Evolutionary conservation across 2,329 filamentous ascomycete species (phyloP).

Genomic region (Zymoseptoria brevis): DNA sequence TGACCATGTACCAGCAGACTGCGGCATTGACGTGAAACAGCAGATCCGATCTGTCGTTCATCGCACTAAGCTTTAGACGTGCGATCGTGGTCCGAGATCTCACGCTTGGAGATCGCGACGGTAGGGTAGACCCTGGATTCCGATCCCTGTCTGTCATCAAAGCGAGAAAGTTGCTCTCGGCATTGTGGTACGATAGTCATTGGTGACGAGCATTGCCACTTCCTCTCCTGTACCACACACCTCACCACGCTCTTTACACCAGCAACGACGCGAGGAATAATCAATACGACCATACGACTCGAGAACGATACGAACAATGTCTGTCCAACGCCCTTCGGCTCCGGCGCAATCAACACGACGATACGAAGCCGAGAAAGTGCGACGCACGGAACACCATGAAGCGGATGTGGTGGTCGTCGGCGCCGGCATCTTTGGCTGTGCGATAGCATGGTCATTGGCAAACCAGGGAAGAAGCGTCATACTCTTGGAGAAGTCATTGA

Average conservation of each 20-base stretch:
- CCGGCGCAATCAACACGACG: slow-evolving; percentile 10
- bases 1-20: background rate
- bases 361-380: slow-evolving; percentile 32
- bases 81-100: background rate
- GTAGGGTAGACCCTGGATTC: background rate
- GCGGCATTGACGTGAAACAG: background rate
- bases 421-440: slow-evolving; percentile 82
- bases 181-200: background rate
- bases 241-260: background rate
- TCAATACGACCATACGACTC: background rate
- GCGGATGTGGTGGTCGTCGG: slow-evolving; percentile 86
- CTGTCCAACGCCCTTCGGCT: background rate
- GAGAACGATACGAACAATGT: slow-evolving; percentile 2
- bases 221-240: background rate
- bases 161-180: background rate
- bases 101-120: background rate
- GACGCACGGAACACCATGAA: slow-evolving; percentile 50
- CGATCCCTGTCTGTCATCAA: background rate
- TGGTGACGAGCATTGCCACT: background rate
- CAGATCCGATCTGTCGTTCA: background rate
- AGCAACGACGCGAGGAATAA: background rate
- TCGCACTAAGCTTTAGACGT: background rate
- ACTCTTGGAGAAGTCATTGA: slow-evolving; percentile 78
- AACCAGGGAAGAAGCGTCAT: slow-evolving; percentile 87
- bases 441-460: slow-evolving; percentile 73